Evolutionary conservation across 805 yeast genomes (phyloP).

Genomic region (Suhomyces pyralidae): DNA sequence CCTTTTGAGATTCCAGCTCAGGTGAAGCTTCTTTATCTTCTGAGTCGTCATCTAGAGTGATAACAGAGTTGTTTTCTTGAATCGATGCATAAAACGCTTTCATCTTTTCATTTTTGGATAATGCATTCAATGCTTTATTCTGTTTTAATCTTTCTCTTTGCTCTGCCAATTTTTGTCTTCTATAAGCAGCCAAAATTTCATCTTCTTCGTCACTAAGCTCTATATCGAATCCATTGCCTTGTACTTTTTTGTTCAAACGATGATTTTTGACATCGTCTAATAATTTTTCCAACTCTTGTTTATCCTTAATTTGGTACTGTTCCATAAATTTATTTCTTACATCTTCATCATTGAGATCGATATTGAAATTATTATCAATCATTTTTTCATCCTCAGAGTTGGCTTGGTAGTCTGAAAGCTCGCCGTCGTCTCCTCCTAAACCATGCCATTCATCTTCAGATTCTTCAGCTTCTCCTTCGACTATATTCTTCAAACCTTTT

Average conservation of each 20-base stretch:
- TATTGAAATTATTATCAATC: constrained; percentile 67
- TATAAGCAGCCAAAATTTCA: constrained; percentile 48
- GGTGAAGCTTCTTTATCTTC: constrained; percentile 17
- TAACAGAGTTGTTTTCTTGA: constrained; percentile 41
- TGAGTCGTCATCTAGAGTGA: constrained; percentile 23
- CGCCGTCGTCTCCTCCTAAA: constrained; percentile 70
- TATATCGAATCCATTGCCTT: constrained; percentile 51
- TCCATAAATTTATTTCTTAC: constrained; percentile 56
- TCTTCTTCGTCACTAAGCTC: constrained; percentile 78
- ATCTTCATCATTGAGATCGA: constrained; percentile 55
- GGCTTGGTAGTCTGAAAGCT: constrained; percentile 48
- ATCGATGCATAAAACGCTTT: constrained; percentile 67
- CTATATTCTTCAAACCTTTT: constrained; percentile 54
- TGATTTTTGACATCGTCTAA: constrained; percentile 72
- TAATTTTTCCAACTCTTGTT: constrained; percentile 60
- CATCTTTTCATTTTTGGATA: constrained; percentile 53
- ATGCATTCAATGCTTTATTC: constrained; percentile 39
- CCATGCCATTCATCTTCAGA: constrained; percentile 90
- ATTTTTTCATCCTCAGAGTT: constrained; percentile 75
- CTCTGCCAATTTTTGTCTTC: constrained; percentile 40
- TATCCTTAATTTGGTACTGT: constrained; percentile 61
- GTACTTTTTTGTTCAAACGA: constrained; percentile 57
- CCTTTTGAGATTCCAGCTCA: not conserved
- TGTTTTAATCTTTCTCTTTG: constrained; percentile 50
- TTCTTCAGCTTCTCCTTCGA: constrained; percentile 84